Evolutionary conservation across 768 basidiomycete species (phyloP).

Genomic region (Podaxis sp.): DNA sequence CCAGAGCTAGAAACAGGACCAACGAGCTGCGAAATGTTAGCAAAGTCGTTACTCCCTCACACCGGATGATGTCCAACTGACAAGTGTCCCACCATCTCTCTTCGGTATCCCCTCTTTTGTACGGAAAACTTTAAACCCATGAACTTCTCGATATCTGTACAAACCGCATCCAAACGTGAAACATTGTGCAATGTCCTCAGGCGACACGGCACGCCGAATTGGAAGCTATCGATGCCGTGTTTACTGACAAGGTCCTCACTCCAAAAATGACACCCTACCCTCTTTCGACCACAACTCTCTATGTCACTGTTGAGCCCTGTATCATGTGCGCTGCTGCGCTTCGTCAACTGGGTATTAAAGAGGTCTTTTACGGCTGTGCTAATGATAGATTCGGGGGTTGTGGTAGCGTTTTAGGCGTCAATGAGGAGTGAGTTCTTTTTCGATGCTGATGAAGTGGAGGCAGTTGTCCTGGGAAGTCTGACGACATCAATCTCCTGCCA

Average conservation of each 20-base stretch:
- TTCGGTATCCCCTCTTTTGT: background rate
- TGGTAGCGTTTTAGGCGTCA: conserved; percentile 89
- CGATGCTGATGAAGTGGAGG: background rate
- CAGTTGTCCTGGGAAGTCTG: background rate
- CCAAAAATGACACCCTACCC: conserved; percentile 51
- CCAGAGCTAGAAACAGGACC: conserved; percentile 86
- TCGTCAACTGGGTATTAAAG: conserved; percentile 85
- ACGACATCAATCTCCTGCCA: background rate
- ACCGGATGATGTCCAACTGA: background rate
- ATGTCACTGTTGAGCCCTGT: conserved; percentile 98
- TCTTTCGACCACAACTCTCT: conserved; percentile 76
- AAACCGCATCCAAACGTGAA: background rate
- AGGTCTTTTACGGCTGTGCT: conserved; percentile 89
- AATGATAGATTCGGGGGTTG: conserved; percentile 98
- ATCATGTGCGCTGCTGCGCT: conserved; percentile 99
- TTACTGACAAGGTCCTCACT: conserved; percentile 58
- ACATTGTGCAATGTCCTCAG: conserved; percentile 33
- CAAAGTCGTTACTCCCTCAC: conserved; percentile 3
- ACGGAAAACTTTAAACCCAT: background rate
- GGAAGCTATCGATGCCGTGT: conserved; percentile 89
- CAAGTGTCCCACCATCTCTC: background rate
- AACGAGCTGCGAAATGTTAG: conserved; percentile 90
- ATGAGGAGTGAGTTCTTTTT: conserved; percentile 52
- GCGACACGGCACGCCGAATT: conserved; percentile 97
- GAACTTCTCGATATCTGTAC: background rate